A percentile compares a stretch with the other conserved stretches of the same genome.
Conservation (phyloP, 2,329 filamentous ascomycete species). For the Ophiostoma fasciatum region DNA sequence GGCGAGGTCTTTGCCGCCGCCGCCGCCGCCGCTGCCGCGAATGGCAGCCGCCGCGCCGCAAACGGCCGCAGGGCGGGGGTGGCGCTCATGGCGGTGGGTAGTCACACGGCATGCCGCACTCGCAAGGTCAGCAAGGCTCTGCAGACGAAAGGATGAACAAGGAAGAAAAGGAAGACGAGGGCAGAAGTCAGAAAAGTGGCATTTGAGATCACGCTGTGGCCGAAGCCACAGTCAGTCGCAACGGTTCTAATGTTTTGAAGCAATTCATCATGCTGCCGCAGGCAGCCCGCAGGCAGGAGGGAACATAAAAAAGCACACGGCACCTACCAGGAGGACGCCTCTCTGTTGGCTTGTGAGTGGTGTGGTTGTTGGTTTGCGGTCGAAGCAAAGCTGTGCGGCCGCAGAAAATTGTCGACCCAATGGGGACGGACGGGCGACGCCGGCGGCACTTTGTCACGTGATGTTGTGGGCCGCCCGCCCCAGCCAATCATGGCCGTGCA, state of each 20-base stretch:
- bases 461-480: too few relatives aligned
- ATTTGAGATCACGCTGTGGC: slow-evolving; percentile 37
- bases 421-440: too few relatives aligned
- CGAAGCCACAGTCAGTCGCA: slow-evolving; percentile 37
- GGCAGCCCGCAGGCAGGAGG: too few relatives aligned
- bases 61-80: slow-evolving; percentile 40
- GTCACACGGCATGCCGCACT: slow-evolving; percentile 2
- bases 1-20: too few relatives aligned
- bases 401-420: too few relatives aligned
- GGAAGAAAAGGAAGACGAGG: not conserved
- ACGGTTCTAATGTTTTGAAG: slow-evolving; percentile 38
- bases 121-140: not conserved
- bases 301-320: not conserved
- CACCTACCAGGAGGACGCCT: not conserved
- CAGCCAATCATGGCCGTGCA: too few relatives aligned
- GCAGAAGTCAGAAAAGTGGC: slow-evolving; percentile 25
- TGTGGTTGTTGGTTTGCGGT: too few relatives aligned
- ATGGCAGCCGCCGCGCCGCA: slow-evolving; percentile 28
- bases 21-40: too few relatives aligned
- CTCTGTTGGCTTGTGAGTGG: not conserved
- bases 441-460: too few relatives aligned
- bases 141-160: not conserved
- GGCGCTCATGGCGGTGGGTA: slow-evolving; percentile 8
- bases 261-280: slow-evolving; percentile 30
- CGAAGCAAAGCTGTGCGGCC: too few relatives aligned